Evolutionary conservation across 305 asterid genomes (phyloP).

Genomic region (Fraxinus platypoda): DNA sequence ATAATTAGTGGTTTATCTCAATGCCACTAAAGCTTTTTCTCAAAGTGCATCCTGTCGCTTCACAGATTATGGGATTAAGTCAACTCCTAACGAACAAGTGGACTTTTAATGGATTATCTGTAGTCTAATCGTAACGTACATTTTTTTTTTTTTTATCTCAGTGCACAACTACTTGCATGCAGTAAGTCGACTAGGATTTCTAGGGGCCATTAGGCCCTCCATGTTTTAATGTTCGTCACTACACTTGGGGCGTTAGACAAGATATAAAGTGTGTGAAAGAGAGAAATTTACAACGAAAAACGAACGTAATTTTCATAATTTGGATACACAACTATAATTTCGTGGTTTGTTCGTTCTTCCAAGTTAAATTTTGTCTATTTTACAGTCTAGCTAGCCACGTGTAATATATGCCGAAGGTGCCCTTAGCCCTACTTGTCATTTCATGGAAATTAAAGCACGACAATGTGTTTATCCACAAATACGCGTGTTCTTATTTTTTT

Average conservation of each 20-base stretch:
- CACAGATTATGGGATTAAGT: conserved; percentile 6
- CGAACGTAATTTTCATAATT: background rate
- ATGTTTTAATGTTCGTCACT: background rate
- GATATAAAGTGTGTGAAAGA: background rate
- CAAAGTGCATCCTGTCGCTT: background rate
- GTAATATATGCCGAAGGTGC: background rate
- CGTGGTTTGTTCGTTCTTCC: too few relatives aligned
- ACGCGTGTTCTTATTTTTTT: background rate
- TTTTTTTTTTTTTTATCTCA: background rate
- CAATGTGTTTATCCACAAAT: background rate
- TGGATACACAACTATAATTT: background rate
- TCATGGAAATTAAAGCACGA: background rate
- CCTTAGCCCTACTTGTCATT: background rate
- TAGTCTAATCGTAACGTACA: background rate
- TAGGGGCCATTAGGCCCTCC: background rate
- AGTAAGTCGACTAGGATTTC: background rate
- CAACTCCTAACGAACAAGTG: conserved; percentile 4
- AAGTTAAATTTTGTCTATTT: background rate
- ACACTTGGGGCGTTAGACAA: background rate
- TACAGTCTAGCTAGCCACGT: background rate
- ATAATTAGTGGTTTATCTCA: background rate
- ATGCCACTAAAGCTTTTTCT: background rate
- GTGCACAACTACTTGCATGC: background rate
- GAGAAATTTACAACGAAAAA: background rate
- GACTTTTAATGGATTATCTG: background rate